Conservation (phyloP, 1,284 basidiomycete genomes). For the Cutaneotrichosporon arboriforme region DNA sequence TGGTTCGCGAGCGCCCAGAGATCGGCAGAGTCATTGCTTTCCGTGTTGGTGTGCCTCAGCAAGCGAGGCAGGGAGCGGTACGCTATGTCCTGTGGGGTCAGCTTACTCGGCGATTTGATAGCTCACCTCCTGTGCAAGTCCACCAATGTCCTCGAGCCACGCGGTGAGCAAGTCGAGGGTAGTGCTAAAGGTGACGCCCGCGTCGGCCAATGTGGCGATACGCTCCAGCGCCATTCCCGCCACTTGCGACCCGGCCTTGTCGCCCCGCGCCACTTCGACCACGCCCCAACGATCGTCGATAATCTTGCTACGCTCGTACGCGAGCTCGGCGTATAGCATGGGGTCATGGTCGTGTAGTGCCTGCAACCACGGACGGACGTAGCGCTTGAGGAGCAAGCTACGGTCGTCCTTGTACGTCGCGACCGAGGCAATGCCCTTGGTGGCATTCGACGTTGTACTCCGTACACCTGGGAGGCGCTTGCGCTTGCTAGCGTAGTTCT, state of each 20-base stretch:
- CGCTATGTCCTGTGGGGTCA: constrained; percentile 25
- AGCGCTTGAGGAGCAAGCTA: constrained; percentile 56
- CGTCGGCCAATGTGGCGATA: constrained; percentile 28
- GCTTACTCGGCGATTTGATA: not conserved
- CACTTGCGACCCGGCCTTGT: constrained; percentile 17
- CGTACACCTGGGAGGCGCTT: constrained; percentile 60
- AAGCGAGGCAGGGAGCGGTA: constrained; percentile 56
- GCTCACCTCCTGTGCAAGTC: constrained; percentile 24
- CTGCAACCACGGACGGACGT: constrained; percentile 60
- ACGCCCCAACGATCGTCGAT: constrained; percentile 13
- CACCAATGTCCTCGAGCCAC: constrained; percentile 56
- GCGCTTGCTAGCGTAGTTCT: constrained; percentile 31
- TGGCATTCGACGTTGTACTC: constrained; percentile 54
- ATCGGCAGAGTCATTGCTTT: constrained; percentile 48
- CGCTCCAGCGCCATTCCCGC: constrained; percentile 31
- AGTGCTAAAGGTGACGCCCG: constrained; percentile 55
- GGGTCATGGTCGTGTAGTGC: constrained; percentile 60
- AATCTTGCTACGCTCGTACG: constrained; percentile 34
- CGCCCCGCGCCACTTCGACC: constrained; percentile 10
- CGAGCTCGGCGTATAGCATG: constrained; percentile 45
- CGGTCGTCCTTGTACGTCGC: constrained; percentile 56
- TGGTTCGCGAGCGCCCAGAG: constrained; percentile 57
- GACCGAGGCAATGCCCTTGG: constrained; percentile 47
- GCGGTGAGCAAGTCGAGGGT: constrained; percentile 60
- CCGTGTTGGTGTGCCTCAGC: constrained; percentile 46